Evolutionary conservation across 441 rosid genomes (phyloP), one percentile per base, ranked within the genome.

Genomic region (California macrophylla): DNA sequence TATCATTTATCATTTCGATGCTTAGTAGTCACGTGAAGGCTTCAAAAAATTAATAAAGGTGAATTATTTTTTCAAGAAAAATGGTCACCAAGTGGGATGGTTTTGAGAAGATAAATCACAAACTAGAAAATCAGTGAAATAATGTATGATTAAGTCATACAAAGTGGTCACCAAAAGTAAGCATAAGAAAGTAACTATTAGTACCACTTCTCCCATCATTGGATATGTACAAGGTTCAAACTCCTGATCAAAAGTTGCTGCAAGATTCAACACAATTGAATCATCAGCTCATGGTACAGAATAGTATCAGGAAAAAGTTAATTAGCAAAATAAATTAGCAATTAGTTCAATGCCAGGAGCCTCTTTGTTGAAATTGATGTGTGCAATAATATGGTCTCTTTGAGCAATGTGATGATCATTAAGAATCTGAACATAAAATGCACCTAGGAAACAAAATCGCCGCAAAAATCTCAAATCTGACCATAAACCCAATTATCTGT

Each of bases 191-290:
- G 30, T 28, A 28, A 28, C 30, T 28, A 24, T 1, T 10, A 66
- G 76, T 82, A 87, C 92, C 89, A 85, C 76, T 74, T 89, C 90
- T 68, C 86, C 86, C 92, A 84, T 81, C 15, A 65, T 70, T 40
- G 71, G 73, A 63, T 54, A 71, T 0, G 71, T 47, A 68, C 71
- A 64, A 6, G 40, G 29, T 18, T 30, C 25, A 34, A 66, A 24
- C 21, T 42, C n/a, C 15, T 63, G 74, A 47, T 79, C 76, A 0
- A n/a, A n/a, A 67, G 40, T 25, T 62, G 80, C 81, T 72, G 82
- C 72, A 36, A 1, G 56, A 8, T 9, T 50, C 47, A 45, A 71
- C 29, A 9, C 20, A 38, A 25, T 60, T 54, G 50, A 42, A 42
- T n/a, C 50, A 42, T 42, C 50, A 42, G 3, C 12, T 13, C 16